Percentiles rank a stretch among this genome's conserved stretches.
Conservation (phyloP, 768 basidiomycete genomes). For the Suillus americanus region DNA sequence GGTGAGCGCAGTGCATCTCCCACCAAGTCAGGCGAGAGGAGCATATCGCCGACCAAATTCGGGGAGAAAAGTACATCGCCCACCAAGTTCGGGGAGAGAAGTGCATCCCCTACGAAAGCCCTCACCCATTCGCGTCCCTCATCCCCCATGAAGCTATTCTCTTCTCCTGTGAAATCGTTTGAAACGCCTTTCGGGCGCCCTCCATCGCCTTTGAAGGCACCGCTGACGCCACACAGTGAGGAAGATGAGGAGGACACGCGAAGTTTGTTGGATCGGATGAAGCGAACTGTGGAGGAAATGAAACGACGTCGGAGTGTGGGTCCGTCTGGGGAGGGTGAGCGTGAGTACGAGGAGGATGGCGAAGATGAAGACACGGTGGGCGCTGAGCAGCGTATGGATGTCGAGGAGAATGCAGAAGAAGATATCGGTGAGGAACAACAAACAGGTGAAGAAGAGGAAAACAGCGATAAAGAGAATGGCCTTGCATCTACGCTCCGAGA, state of each 20-base stretch:
- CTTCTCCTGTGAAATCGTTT: constrained; percentile 3
- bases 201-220: constrained; percentile 1
- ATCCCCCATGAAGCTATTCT: constrained; percentile 9
- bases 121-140: background rate
- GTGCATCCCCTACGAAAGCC: constrained; percentile 10
- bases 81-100: background rate
- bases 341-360: constrained; percentile 33
- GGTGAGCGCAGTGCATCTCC: background rate
- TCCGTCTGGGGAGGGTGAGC: constrained; percentile 20
- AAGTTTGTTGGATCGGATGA: constrained; percentile 36
- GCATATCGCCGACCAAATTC: background rate
- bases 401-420: constrained; percentile 33
- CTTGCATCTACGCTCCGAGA: background rate
- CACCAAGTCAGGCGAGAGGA: background rate
- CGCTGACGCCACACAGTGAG: constrained; percentile 13
- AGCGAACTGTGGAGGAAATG: constrained; percentile 36
- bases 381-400: constrained; percentile 38
- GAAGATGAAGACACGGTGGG: constrained; percentile 41
- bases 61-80: background rate
- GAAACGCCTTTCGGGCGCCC: background rate
- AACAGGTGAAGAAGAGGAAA: constrained; percentile 6
- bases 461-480: constrained; percentile 14
- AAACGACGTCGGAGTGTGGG: constrained; percentile 28
- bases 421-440: constrained; percentile 4
- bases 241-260: constrained; percentile 35